Percentiles rank a stretch among this genome's conserved stretches.
Evolutionary conservation across 2,329 filamentous ascomycete genomes (phyloP).

Genomic region (Colletotrichum lini): DNA sequence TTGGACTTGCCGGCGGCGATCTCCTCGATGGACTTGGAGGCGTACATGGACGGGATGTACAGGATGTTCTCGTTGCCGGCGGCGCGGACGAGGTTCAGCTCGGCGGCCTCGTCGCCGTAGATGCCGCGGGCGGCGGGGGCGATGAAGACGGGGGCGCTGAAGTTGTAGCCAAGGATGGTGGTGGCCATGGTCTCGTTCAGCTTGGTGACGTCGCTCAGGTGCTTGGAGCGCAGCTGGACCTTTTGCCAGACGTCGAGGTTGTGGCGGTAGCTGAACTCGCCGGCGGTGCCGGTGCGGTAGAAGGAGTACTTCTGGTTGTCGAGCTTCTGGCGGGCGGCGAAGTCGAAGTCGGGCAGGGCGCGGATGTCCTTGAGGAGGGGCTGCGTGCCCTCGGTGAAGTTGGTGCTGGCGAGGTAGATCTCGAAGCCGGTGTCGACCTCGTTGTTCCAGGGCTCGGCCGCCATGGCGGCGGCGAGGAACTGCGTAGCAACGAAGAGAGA

Average conservation of each 20-base stretch:
- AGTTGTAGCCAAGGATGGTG: constrained; percentile 62
- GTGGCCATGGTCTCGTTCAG: constrained; percentile 55
- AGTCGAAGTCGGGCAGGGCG: constrained; percentile 65
- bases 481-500: constrained; percentile 30
- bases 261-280: constrained; percentile 66
- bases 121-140: constrained; percentile 61
- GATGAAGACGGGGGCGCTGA: constrained; percentile 65
- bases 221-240: constrained; percentile 59
- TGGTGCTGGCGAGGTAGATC: constrained; percentile 46
- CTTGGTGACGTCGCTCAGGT: constrained; percentile 55
- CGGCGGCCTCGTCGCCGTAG: constrained; percentile 59
- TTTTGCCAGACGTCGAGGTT: constrained; percentile 65
- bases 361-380: constrained; percentile 59
- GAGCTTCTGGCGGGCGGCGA: constrained; percentile 60
- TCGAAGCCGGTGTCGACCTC: constrained; percentile 54
- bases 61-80: constrained; percentile 61
- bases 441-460: constrained; percentile 51
- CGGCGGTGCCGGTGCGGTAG: constrained; percentile 64
- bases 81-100: constrained; percentile 63
- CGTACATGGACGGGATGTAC: constrained; percentile 56
- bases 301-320: constrained; percentile 60
- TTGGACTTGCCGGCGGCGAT: constrained; percentile 49
- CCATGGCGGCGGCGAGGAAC: constrained; percentile 48
- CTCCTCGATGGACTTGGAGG: constrained; percentile 53
- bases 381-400: constrained; percentile 53